Evolutionary conservation across 73 alveolate species (phyloP).

Genomic region (Paramecium pentaurelia): DNA sequence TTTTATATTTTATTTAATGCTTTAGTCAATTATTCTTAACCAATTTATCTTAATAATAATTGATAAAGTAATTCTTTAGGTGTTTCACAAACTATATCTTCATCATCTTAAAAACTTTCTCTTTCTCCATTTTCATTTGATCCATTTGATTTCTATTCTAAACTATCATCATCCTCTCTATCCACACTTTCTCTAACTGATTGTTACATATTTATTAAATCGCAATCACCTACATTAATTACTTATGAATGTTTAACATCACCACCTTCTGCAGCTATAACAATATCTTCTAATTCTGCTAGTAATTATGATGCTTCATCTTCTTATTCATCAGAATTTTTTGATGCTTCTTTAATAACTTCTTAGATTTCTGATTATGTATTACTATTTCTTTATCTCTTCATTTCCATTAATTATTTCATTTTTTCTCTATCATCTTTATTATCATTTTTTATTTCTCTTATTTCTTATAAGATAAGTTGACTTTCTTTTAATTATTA

Average conservation of each 20-base stretch:
- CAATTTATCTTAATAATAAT: background rate
- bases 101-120: slow-evolving; percentile 24
- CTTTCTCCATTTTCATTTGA: slow-evolving; percentile 36
- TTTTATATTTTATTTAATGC: background rate
- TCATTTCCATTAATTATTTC: slow-evolving; percentile 21
- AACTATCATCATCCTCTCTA: slow-evolving; percentile 47
- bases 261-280: slow-evolving; percentile 37
- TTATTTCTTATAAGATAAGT: slow-evolving; percentile 2
- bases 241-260: slow-evolving; percentile 44
- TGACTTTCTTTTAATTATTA: slow-evolving; percentile 15
- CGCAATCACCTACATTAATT: background rate
- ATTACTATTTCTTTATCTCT: background rate
- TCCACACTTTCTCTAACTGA: slow-evolving; percentile 3
- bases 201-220: background rate
- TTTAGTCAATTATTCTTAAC: background rate
- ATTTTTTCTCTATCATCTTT: slow-evolving; percentile 40
- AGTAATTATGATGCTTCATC: slow-evolving; percentile 6
- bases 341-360: background rate
- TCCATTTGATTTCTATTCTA: background rate
- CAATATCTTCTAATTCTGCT: slow-evolving; percentile 24
- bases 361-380: background rate
- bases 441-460: slow-evolving; percentile 13
- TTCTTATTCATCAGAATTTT: background rate
- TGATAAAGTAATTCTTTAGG: slow-evolving; percentile 25
- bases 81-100: background rate